Percentiles rank a stretch among this genome's conserved stretches.
phyloP scores from a whole-genome alignment of 2,329 filamentous ascomycete species.

The Fusarium redolens region DNA sequence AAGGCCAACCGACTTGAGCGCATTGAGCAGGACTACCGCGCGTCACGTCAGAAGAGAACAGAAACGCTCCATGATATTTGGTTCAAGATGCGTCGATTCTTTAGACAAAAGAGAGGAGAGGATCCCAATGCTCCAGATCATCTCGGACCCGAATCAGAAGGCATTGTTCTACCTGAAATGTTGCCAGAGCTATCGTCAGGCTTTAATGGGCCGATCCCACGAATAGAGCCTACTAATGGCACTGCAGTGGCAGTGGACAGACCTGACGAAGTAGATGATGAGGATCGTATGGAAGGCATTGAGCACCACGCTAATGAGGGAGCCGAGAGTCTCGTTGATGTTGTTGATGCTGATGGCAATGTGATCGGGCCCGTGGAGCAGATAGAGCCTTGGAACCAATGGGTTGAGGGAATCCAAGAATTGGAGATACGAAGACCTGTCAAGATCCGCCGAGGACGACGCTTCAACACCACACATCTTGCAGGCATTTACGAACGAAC shows the following conservation, averaged over 20 bases:
- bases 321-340: conserved; percentile 46
- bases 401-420: conserved; percentile 52
- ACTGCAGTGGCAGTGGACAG: neutral
- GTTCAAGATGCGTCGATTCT: conserved; percentile 50
- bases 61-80: conserved; percentile 45
- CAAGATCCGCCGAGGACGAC: conserved; percentile 55
- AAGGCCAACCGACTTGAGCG: conserved; percentile 50
- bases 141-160: conserved; percentile 29
- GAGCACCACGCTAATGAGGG: conserved; percentile 22
- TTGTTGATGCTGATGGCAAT: conserved; percentile 53
- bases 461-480: conserved; percentile 55
- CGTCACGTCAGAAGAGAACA: conserved; percentile 44
- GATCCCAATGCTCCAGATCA: conserved; percentile 25
- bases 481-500: conserved; percentile 55
- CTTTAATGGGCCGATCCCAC: conserved; percentile 23
- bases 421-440: conserved; percentile 54
- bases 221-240: conserved; percentile 3
- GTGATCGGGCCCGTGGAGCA: conserved; percentile 53
- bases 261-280: neutral
- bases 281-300: conserved; percentile 37
- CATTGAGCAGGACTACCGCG: conserved; percentile 49
- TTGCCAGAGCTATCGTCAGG: conserved; percentile 8
- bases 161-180: conserved; percentile 19
- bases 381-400: conserved; percentile 55
- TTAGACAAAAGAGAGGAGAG: conserved; percentile 47